Evolutionary conservation across 257 asterid genomes (phyloP), one percentile per base, ranked within the genome.

Genomic region (Misopates orontium): DNA sequence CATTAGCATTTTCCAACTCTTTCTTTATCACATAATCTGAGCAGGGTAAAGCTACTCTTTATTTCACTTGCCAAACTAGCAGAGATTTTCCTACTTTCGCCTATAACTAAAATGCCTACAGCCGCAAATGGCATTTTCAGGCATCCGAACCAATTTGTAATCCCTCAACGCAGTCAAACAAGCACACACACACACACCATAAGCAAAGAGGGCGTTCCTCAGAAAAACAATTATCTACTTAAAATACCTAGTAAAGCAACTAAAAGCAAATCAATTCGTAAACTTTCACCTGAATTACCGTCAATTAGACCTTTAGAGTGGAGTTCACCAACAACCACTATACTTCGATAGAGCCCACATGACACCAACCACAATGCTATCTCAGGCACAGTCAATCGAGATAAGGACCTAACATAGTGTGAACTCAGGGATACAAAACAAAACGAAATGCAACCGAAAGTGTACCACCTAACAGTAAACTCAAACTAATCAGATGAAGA

Each of bases 331-430:
- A 45, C 48, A 8, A 4, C 41, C 45, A 42, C 14, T 21, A 20
- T 6, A 13, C 12, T 41, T 14, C 5, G 14, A 0, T 16, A 4
- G 1, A 40, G 12, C 45, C 23, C 17, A 17, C 36, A 58, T 11
- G 16, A 23, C n/a, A 47, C 56, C 25, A 14, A 22, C 44, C 25
- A 22, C 18, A 24, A 25, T 23, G 56, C 67, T 16, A 11, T 31
- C 59, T 49, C 8, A 64, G 15, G 32, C 17, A 49, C 48, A 12
- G 28, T 63, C 48, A 36, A 48, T 63, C 69, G 18, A 36, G 42
- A 36, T 36, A 36, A 36, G 42, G 42, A 36, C 36, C 7, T 3
- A 7, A 28, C 7, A 28, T 3, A 28, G 36, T 28, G 36, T 2
- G 7, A 28, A 28, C 3, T 7, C 36, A 28, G 36, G n/a, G n/a